Evolutionary conservation across 2,329 filamentous ascomycete species (phyloP).

Genomic region (Ascocoryne sarcoides): DNA sequence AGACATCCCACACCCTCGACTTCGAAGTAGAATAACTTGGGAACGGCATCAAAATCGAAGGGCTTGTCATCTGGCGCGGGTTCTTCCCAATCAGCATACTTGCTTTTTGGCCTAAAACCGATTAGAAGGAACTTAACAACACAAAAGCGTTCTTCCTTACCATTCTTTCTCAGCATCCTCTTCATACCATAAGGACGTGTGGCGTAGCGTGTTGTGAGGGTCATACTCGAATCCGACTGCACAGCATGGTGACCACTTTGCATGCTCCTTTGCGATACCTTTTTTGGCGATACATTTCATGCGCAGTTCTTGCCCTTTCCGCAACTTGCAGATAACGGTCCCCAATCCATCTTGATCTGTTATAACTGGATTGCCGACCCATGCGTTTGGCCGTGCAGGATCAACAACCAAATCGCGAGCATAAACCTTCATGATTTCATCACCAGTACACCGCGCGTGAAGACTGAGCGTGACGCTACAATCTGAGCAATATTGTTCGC

Average conservation of each 20-base stretch:
- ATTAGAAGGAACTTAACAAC: conserved; percentile 1
- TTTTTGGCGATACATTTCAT: conserved; percentile 94
- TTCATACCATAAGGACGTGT: conserved; percentile 94
- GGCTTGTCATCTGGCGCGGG: conserved; percentile 71
- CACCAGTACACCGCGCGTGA: conserved; percentile 75
- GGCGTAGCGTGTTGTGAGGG: conserved; percentile 88
- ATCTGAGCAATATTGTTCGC: conserved; percentile 87
- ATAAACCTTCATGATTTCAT: conserved; percentile 89
- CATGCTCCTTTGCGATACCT: conserved; percentile 96
- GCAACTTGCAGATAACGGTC: conserved; percentile 80
- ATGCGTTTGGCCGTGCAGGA: conserved; percentile 60
- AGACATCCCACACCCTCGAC: conserved; percentile 84
- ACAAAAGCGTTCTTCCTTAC: conserved; percentile 41
- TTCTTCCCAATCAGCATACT: conserved; percentile 73
- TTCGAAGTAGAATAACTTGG: conserved; percentile 83
- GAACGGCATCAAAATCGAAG: conserved; percentile 85
- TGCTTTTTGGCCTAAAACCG: conserved; percentile 61
- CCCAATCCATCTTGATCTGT: conserved; percentile 75
- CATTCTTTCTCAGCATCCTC: conserved; percentile 74
- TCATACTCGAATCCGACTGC: conserved; percentile 98
- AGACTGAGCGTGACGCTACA: conserved; percentile 81
- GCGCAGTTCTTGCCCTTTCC: conserved; percentile 81
- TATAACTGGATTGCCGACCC: conserved; percentile 74
- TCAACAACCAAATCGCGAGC: conserved; percentile 77
- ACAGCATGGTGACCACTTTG: conserved; percentile 91